Evolutionary conservation across 106 monocot genomes (phyloP).

Genomic region (Dioscorea zingiberensis): DNA sequence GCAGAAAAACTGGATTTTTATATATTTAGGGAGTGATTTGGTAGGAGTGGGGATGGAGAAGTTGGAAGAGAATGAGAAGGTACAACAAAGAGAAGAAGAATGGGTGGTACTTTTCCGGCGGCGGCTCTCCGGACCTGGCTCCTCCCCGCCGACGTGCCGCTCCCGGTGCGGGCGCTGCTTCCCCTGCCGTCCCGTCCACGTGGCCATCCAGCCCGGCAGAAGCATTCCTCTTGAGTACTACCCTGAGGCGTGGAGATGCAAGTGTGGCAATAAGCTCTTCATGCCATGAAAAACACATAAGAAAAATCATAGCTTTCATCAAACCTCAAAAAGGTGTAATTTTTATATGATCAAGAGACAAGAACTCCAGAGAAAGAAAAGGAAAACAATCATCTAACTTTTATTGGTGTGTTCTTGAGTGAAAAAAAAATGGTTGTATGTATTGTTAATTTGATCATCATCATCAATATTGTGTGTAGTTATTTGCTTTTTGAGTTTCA

Average conservation of each 20-base stretch:
- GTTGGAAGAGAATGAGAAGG: not conserved
- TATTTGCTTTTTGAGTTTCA: no score
- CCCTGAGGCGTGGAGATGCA: constrained; percentile 76
- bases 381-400: not conserved
- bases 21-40: no score
- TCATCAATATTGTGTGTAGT: no score
- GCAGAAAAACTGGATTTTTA: no score
- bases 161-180: constrained; percentile 38
- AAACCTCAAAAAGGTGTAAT: constrained; percentile 1
- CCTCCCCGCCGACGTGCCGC: constrained; percentile 60
- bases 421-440: no score
- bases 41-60: not conserved
- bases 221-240: constrained; percentile 50
- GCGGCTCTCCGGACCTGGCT: constrained; percentile 42
- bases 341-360: not conserved
- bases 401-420: constrained; percentile 2
- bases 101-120: constrained; percentile 7
- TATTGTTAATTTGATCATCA: no score
- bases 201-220: constrained; percentile 48
- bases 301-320: not conserved
- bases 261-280: constrained; percentile 57
- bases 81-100: constrained; percentile 1
- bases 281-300: constrained; percentile 32
- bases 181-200: constrained; percentile 56
- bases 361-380: not conserved